Base-by-base conservation (phyloP, 257 asterid species). In the Prunella vulgaris region DNA sequence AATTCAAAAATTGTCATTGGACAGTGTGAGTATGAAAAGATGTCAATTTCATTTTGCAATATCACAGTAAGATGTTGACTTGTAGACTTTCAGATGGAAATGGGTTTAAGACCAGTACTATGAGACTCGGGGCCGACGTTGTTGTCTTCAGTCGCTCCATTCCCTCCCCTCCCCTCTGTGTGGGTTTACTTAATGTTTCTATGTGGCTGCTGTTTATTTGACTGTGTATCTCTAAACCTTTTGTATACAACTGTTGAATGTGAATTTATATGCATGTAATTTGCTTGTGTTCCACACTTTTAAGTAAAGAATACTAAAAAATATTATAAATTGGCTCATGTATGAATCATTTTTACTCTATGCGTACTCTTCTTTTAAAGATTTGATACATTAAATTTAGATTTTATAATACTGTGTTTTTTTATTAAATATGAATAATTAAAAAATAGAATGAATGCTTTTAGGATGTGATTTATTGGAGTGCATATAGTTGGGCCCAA, bases 81-180 rank as follows among this genome's bases (percentile, higher is more conserved):
- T 57, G 27, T 72, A 27, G 62, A 69, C 64, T 82, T 88, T 76
- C 86, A 93, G 98, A 93, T 82, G 98, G 98, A 72, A 93, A 93
- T 79, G 98, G 98, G 59, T 93, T 93, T 71, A 93, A 93, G 82
- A 93, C 98, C 66, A 93, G 98, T 78, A 80, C 97, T 30, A 93
- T 93, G 98, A 85, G 98, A 79, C 98, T 93, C 42, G 98, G 98
- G 35, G 90, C 97, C 8, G 98, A 90, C 49, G 97, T 83, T 44
- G 74, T 93, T 77, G 95, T 93, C 77, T 87, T 93, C 84, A 93
- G 94, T 74, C 93, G 97, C 64, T 40, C 75, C 81, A 74, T 21
- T n/a, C n/a, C n/a, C 42, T 13, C 3, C 44, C 13, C 44, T 5
- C 14, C 14, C 44, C 4, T 5, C 4, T 5, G 0, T n/a, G 14